A percentile compares a stretch with the other conserved stretches of the same genome.
phyloP scores from a whole-genome alignment of 257 asterid genomes.

The Solanum bukasovii region DNA sequence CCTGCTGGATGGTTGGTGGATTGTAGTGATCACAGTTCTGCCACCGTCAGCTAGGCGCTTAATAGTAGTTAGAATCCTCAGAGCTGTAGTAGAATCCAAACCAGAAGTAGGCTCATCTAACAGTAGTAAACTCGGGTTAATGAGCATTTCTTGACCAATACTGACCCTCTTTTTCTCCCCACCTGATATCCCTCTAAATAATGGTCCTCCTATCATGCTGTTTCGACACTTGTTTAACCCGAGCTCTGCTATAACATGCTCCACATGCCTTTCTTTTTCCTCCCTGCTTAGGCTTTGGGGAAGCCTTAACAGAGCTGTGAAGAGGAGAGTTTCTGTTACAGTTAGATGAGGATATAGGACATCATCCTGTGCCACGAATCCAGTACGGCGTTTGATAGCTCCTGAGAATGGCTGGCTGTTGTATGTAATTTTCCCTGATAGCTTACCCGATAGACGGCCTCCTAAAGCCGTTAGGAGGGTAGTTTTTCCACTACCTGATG shows the following conservation, averaged over 20 bases:
- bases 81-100: slow-evolving; percentile 92
- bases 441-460: slow-evolving; percentile 74
- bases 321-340: slow-evolving; percentile 70
- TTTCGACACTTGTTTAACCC: slow-evolving; percentile 53
- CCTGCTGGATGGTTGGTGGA: slow-evolving; percentile 98
- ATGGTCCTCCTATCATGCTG: slow-evolving; percentile 89
- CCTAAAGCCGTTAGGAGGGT: slow-evolving; percentile 95
- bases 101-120: slow-evolving; percentile 99
- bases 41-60: slow-evolving; percentile 83
- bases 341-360: slow-evolving; percentile 84
- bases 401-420: slow-evolving; percentile 83
- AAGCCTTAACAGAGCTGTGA: slow-evolving; percentile 79
- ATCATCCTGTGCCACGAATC: slow-evolving; percentile 94
- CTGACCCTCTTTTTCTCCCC: slow-evolving; percentile 97
- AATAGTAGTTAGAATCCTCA: slow-evolving; percentile 61
- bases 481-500: slow-evolving; percentile 96
- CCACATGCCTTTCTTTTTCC: slow-evolving; percentile 63
- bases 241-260: slow-evolving; percentile 56
- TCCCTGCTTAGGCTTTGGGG: slow-evolving; percentile 51
- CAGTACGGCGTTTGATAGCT: slow-evolving; percentile 67
- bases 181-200: slow-evolving; percentile 87
- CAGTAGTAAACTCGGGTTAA: slow-evolving; percentile 77
- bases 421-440: slow-evolving; percentile 85
- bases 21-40: slow-evolving; percentile 82
- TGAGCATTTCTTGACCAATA: slow-evolving; percentile 95